These are phyloP conservation scores for Xylariaceae sp. DNA, from an alignment of 2,329 filamentous ascomycete genomes.

Conservation along the genomic window DNA sequence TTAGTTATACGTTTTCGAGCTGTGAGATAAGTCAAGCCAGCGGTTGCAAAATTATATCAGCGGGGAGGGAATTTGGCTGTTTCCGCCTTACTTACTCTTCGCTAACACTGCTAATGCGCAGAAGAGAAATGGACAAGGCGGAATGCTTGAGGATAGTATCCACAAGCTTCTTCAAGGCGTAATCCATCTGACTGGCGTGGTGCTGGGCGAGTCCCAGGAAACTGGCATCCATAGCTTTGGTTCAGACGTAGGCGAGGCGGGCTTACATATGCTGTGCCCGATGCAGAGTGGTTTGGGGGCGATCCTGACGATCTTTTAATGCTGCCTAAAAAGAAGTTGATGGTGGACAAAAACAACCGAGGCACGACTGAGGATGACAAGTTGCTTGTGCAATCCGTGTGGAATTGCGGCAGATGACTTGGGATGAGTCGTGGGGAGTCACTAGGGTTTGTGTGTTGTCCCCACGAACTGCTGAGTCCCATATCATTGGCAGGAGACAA, in stretches of 20 bases:
- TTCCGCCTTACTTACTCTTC: slow-evolving; percentile 25
- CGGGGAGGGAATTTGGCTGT: slow-evolving; percentile 8
- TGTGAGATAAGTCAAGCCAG: neutral
- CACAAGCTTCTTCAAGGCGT: slow-evolving; percentile 20
- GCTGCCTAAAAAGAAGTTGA: neutral
- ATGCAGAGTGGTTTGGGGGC: too few species aligned
- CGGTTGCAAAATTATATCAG: neutral
- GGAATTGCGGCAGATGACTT: too few species aligned
- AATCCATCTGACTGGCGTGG: slow-evolving; percentile 21
- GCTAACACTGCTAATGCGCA: slow-evolving; percentile 29
- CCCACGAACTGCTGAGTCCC: too few species aligned
- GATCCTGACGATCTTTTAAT: neutral
- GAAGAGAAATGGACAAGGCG: slow-evolving; percentile 21
- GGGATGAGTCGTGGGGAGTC: too few species aligned
- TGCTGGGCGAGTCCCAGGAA: slow-evolving; percentile 17
- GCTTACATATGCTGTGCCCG: too few species aligned
- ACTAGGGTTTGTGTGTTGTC: too few species aligned
- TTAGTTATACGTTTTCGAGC: neutral
- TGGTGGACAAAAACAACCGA: slow-evolving; percentile 1
- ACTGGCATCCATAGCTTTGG: slow-evolving; percentile 14
- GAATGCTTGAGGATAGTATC: slow-evolving; percentile 21
- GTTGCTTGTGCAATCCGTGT: slow-evolving; percentile 1
- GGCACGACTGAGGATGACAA: slow-evolving; percentile 1
- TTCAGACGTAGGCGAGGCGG: too few species aligned
- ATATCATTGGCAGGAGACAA: too few species aligned